Evolutionary conservation across 1,284 basidiomycete species (phyloP), one percentile per base, ranked within the genome.

Genomic region (Gymnopus androsaceus): DNA sequence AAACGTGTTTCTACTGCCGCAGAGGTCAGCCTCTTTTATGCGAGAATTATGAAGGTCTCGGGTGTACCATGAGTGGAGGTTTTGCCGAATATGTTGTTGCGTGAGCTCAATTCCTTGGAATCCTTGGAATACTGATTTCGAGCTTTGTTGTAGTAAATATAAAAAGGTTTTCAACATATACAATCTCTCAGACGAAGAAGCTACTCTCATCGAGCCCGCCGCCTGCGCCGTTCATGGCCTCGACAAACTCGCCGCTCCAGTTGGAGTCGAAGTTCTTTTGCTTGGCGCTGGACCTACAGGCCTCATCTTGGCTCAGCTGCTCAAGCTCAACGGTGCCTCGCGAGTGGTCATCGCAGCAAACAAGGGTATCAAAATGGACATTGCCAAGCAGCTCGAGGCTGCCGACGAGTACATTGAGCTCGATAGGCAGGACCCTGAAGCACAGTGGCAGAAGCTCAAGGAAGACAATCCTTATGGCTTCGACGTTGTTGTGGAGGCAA

Each of bases 201-300:
- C 92, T 0, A 93, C 90, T 3, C 80, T 95, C n/a, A 75, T 94
- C 53, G 92, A 95, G 69, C 92, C 92, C 17, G 88, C 92, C 3
- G 86, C 92, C 14, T 95, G 92, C 68, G 92, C 92, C 15, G 82
- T 95, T 53, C 93, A 95, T 72, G 92, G 92, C 12, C 80, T 93
- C 58, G 93, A 94, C 75, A 92, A 90, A 68, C 80, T 95, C 52
- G 80, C 79, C 58, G 84, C 89, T 27, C 80, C 86, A 15, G 87
- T 92, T 59, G 92, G 92, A 34, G 75, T 86, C 44, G 88, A 92
- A 55, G 90, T 85, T 14, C 80, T 94, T 45, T 75, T 94, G 54
- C 79, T 94, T 59, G 88, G 88, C 38, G 84, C 89, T 21, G 89
- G 89, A 30, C 92, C 92, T 40, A 78, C 76, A 50, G 92, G 92